These are phyloP conservation scores for Lophiotrema nucula DNA, from an alignment of 495 filamentous ascomycete genomes.

Conservation along the genomic window DNA sequence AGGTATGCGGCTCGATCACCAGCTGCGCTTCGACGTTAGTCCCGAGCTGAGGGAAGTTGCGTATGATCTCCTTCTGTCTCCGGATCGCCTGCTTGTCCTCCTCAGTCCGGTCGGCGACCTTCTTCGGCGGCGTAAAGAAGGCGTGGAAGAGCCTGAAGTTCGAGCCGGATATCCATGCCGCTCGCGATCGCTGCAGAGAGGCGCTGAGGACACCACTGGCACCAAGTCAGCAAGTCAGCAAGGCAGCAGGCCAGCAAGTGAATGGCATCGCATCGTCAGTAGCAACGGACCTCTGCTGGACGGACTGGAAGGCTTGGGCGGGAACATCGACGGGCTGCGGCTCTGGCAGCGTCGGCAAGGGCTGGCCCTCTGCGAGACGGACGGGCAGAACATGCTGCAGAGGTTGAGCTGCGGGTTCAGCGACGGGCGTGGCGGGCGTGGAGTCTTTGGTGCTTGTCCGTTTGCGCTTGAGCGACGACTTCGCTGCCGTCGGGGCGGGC, in stretches of 20 bases:
- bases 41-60: slow-evolving; percentile 71
- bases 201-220: slow-evolving; percentile 77
- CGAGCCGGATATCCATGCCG: slow-evolving; percentile 79
- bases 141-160: slow-evolving; percentile 93
- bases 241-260: too few species aligned
- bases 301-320: slow-evolving; percentile 71
- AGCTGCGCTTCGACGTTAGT: slow-evolving; percentile 51
- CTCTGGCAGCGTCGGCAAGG: slow-evolving; percentile 69
- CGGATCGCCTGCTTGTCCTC: slow-evolving; percentile 68
- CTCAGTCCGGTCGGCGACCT: slow-evolving; percentile 54
- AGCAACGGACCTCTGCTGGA: slow-evolving; percentile 70
- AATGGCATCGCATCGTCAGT: neutral
- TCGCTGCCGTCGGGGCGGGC: slow-evolving; percentile 3
- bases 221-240: slow-evolving; percentile 14
- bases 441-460: slow-evolving; percentile 22
- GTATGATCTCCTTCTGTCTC: slow-evolving; percentile 77
- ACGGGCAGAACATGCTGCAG: slow-evolving; percentile 56
- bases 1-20: slow-evolving; percentile 84
- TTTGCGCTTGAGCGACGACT: slow-evolving; percentile 22
- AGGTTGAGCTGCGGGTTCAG: slow-evolving; percentile 36
- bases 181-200: slow-evolving; percentile 79
- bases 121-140: slow-evolving; percentile 58
- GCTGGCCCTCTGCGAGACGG: slow-evolving; percentile 62
- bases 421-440: slow-evolving; percentile 7
- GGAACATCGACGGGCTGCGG: slow-evolving; percentile 66